A percentile compares a stretch with the other conserved stretches of the same genome.
phyloP scores from a whole-genome alignment of 257 asterid species.

The Linderniella brevidens region DNA sequence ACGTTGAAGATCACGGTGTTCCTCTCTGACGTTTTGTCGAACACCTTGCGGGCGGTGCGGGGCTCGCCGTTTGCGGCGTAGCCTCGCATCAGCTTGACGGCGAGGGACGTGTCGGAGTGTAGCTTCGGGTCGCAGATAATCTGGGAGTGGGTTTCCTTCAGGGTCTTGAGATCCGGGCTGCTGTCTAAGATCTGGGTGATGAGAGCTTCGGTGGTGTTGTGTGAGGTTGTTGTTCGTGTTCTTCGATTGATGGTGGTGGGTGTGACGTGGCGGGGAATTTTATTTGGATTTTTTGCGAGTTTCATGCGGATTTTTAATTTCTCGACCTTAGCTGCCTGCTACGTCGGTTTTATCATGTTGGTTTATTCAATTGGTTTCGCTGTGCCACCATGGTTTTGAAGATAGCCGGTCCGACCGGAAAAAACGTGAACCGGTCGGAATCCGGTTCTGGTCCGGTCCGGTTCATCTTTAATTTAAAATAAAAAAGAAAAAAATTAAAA shows the following conservation, averaged over 20 bases:
- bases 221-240: neutral
- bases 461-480: too few species aligned
- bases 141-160: conserved; percentile 35
- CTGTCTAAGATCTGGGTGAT: conserved; percentile 26
- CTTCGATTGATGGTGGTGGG: conserved; percentile 5
- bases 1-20: conserved; percentile 44
- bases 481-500: too few species aligned
- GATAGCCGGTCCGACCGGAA: too few species aligned
- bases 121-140: conserved; percentile 28
- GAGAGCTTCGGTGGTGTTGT: conserved; percentile 9
- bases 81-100: conserved; percentile 63
- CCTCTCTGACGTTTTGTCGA: conserved; percentile 48
- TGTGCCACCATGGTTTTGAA: too few species aligned
- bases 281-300: conserved; percentile 12
- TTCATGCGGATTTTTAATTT: conserved; percentile 12
- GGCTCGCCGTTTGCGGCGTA: conserved; percentile 48
- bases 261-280: conserved; percentile 24
- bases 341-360: too few species aligned
- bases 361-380: too few species aligned
- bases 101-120: conserved; percentile 31
- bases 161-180: conserved; percentile 32
- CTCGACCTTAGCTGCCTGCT: too few species aligned
- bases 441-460: too few species aligned
- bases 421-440: too few species aligned
- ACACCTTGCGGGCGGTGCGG: conserved; percentile 38